A percentile compares a stretch with the other conserved stretches of the same genome.
Evolutionary conservation across 495 filamentous ascomycete species (phyloP).

Genomic region (Clohesyomyces aquaticus): DNA sequence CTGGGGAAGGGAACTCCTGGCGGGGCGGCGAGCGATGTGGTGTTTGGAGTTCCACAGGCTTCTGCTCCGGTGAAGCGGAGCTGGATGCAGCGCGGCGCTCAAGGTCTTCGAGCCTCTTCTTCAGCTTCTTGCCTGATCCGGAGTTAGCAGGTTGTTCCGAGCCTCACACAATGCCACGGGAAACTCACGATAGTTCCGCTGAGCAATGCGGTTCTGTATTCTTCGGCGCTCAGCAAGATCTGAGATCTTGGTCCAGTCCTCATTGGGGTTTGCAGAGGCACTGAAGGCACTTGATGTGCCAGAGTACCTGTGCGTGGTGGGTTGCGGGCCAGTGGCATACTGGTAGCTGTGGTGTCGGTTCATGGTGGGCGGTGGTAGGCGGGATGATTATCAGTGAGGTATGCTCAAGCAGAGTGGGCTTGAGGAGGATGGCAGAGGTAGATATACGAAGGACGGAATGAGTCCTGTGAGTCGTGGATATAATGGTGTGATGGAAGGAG

Average conservation of each 20-base stretch:
- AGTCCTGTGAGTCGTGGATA: slow-evolving; percentile 14
- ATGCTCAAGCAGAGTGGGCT: slow-evolving; percentile 2
- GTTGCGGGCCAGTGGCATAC: slow-evolving; percentile 43
- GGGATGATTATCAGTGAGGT: not conserved
- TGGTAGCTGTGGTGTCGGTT: slow-evolving; percentile 49
- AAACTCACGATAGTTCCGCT: slow-evolving; percentile 94
- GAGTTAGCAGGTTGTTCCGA: slow-evolving; percentile 13
- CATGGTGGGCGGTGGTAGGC: slow-evolving; percentile 41
- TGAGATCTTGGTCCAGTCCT: slow-evolving; percentile 99
- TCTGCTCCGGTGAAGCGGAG: slow-evolving; percentile 71
- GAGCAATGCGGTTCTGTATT: slow-evolving; percentile 97
- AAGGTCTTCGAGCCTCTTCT: slow-evolving; percentile 94
- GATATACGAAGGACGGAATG: slow-evolving; percentile 5
- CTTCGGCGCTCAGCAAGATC: slow-evolving; percentile 90
- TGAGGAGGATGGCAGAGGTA: slow-evolving; percentile 7
- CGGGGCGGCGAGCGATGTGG: slow-evolving; percentile 54
- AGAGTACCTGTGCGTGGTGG: slow-evolving; percentile 60
- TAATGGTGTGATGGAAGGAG: slow-evolving; percentile 9
- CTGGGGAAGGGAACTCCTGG: slow-evolving; percentile 56
- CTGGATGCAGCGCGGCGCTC: slow-evolving; percentile 87
- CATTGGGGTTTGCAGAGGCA: slow-evolving; percentile 91
- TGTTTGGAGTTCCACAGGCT: slow-evolving; percentile 56
- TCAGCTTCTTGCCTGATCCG: slow-evolving; percentile 92
- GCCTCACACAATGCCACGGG: not conserved
- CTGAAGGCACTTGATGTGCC: slow-evolving; percentile 95